Percentiles rank a stretch among this genome's conserved stretches.
Conservation (phyloP, 352 stramenopile genomes). For the Phytophthora pini region DNA sequence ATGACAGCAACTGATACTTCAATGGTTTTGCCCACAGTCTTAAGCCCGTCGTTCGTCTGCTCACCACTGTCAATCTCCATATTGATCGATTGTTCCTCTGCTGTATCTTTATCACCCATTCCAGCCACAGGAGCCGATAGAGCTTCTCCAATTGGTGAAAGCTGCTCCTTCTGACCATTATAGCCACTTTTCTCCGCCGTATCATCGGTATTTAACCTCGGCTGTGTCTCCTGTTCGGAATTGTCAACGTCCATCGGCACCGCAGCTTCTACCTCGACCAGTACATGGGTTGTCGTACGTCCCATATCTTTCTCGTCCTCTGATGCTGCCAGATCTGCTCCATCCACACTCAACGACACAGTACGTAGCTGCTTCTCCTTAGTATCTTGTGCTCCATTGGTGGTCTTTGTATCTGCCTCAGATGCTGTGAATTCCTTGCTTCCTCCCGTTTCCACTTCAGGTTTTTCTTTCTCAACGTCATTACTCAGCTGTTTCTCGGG, state of each 20-base stretch:
- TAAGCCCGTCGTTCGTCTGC: background rate
- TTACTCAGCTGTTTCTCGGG: slow-evolving; percentile 14
- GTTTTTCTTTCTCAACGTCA: slow-evolving; percentile 5
- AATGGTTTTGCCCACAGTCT: background rate
- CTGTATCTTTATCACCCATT: background rate
- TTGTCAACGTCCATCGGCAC: slow-evolving; percentile 21
- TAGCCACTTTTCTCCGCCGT: background rate
- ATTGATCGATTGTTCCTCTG: background rate
- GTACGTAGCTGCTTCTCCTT: slow-evolving; percentile 1
- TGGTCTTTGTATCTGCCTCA: background rate
- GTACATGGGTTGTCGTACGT: background rate
- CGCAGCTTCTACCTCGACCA: slow-evolving; percentile 3
- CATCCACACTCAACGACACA: background rate
- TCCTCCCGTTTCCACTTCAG: slow-evolving; percentile 12
- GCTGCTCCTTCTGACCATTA: background rate
- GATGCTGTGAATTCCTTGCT: slow-evolving; percentile 4
- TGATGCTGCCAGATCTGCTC: slow-evolving; percentile 2
- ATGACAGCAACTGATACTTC: background rate
- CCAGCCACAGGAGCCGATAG: background rate
- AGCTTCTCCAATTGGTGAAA: slow-evolving; percentile 1
- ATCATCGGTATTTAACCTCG: background rate
- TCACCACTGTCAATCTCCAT: slow-evolving; percentile 15
- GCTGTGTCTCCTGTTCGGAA: background rate
- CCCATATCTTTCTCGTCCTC: slow-evolving; percentile 4
- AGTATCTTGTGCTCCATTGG: background rate